These are phyloP conservation scores for Pulveroboletus sp. DNA, from an alignment of 768 basidiomycete genomes.

Conservation along the genomic window DNA sequence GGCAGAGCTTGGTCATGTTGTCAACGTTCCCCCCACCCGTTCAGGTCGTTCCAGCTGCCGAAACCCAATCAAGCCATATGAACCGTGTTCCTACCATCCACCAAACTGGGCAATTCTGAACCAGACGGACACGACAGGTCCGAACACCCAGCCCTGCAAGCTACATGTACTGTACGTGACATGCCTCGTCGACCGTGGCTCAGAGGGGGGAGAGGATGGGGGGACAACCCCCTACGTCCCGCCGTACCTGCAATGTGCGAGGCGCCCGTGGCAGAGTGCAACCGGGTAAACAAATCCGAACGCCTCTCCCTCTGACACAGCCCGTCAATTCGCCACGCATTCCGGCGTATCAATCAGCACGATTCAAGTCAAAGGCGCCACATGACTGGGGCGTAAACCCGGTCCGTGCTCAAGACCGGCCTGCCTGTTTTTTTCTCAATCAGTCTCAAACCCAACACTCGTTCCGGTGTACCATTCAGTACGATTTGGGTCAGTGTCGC, in stretches of 20 bases:
- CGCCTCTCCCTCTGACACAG: too few species aligned
- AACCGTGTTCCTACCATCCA: neutral
- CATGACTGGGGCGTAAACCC: too few species aligned
- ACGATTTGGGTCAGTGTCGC: neutral
- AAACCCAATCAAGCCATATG: constrained; percentile 8
- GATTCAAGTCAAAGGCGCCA: too few species aligned
- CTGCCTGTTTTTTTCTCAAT: too few species aligned
- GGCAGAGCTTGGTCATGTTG: neutral
- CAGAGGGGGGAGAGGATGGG: neutral
- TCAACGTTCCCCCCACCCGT: neutral
- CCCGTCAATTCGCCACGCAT: neutral
- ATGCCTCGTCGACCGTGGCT: too few species aligned
- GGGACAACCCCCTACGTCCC: neutral
- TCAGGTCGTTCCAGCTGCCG: neutral
- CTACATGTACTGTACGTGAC: too few species aligned
- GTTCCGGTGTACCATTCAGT: neutral
- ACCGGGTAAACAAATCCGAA: too few species aligned
- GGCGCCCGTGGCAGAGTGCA: too few species aligned
- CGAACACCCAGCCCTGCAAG: too few species aligned
- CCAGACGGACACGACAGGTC: neutral
- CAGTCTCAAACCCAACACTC: too few species aligned
- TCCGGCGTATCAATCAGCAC: too few species aligned
- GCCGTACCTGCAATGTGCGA: neutral
- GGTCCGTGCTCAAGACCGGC: too few species aligned
- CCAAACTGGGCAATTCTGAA: constrained; percentile 8